Evolutionary conservation across 768 basidiomycete species (phyloP).

Genomic region (Suillus subluteus): DNA sequence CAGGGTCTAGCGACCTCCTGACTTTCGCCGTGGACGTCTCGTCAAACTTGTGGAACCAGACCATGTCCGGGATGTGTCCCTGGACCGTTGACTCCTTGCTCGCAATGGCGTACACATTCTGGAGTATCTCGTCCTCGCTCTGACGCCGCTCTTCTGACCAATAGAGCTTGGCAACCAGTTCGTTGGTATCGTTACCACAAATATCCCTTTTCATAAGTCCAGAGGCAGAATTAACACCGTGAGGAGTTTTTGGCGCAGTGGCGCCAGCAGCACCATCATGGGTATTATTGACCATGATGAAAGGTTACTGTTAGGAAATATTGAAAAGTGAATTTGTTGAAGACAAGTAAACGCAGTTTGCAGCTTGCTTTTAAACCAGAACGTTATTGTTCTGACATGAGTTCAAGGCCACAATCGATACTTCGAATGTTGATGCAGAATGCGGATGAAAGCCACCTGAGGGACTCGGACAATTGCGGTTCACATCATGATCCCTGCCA

Average conservation of each 20-base stretch:
- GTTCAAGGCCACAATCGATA: background rate
- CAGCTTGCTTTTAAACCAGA: background rate
- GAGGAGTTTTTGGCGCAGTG: background rate
- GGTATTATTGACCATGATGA: background rate
- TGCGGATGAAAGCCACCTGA: background rate
- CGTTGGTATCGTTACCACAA: too few species aligned
- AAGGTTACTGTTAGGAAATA: background rate
- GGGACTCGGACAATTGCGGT: too few species aligned
- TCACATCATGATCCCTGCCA: too few species aligned
- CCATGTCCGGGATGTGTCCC: background rate
- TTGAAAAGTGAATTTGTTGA: background rate
- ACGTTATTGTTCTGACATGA: background rate
- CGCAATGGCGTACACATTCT: too few species aligned
- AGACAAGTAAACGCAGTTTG: background rate
- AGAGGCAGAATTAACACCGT: background rate
- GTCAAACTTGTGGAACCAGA: background rate
- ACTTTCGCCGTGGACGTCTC: background rate
- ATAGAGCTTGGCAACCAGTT: too few species aligned
- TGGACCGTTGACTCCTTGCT: too few species aligned
- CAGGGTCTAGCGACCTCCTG: background rate
- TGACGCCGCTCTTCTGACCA: too few species aligned
- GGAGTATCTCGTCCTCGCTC: too few species aligned
- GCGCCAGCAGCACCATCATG: background rate
- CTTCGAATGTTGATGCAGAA: background rate
- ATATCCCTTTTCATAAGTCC: background rate